Conservation (phyloP, 1,284 basidiomycete species). For the Cutaneotrichosporon cutaneum region DNA sequence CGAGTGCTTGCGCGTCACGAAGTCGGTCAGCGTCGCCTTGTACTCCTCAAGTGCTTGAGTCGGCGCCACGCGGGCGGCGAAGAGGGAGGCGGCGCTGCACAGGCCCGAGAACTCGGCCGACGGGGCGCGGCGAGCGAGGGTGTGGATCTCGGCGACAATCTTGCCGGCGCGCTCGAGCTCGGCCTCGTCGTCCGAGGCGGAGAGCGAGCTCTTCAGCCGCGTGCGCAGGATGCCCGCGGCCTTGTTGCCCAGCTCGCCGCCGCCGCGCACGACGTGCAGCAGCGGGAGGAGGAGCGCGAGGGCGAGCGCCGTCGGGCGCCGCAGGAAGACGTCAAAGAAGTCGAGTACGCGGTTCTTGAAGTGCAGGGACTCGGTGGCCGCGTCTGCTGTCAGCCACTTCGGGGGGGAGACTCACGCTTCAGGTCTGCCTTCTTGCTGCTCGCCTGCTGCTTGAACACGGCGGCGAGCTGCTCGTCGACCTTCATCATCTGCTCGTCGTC, state of each 20-base stretch:
- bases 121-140: conserved; percentile 64
- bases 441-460: conserved; percentile 68
- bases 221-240: conserved; percentile 72
- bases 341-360: conserved; percentile 95
- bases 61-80: conserved; percentile 64
- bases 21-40: conserved; percentile 70
- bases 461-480: conserved; percentile 87
- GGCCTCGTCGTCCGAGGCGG: conserved; percentile 59
- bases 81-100: conserved; percentile 70
- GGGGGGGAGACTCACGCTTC: conserved; percentile 7
- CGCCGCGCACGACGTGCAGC: conserved; percentile 65
- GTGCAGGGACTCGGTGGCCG: conserved; percentile 69
- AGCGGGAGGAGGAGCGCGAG: conserved; percentile 72
- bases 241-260: conserved; percentile 77
- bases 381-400: conserved; percentile 28
- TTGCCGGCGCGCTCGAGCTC: conserved; percentile 53
- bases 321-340: conserved; percentile 78
- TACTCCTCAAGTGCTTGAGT: conserved; percentile 56
- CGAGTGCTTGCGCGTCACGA: conserved; percentile 76
- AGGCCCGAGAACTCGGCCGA: conserved; percentile 66
- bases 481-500: conserved; percentile 98
- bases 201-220: conserved; percentile 58
- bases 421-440: conserved; percentile 49
- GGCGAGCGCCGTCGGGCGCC: conserved; percentile 69
- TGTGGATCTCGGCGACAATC: conserved; percentile 69